phyloP scores from a whole-genome alignment of 345 rosid genomes.

The Melastoma malabathricum region DNA sequence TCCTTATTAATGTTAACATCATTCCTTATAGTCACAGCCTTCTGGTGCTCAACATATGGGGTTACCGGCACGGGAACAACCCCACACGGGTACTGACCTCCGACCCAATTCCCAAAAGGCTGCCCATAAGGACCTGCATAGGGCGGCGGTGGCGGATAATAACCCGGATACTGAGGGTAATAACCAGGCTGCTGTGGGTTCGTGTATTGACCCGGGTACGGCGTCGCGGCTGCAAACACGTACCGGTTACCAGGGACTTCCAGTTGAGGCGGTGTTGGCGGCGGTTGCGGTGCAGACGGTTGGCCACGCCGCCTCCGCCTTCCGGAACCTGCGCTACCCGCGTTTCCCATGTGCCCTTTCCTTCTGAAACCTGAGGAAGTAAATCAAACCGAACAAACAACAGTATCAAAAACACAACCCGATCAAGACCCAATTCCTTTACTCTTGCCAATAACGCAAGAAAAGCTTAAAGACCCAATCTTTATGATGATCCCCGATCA shows the following conservation, averaged over 20 bases:
- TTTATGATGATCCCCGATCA: too few species aligned
- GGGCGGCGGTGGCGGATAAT: slow-evolving; percentile 12
- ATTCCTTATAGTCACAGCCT: slow-evolving; percentile 35
- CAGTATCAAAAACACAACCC: background rate
- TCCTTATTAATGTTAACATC: slow-evolving; percentile 44
- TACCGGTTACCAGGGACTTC: slow-evolving; percentile 19
- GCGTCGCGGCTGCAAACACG: slow-evolving; percentile 27
- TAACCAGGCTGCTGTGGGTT: slow-evolving; percentile 19
- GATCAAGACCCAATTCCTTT: too few species aligned
- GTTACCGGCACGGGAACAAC: slow-evolving; percentile 11
- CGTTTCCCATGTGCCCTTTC: slow-evolving; percentile 17
- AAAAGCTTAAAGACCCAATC: too few species aligned
- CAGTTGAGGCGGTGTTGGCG: slow-evolving; percentile 9
- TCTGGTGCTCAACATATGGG: slow-evolving; percentile 34
- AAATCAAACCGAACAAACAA: background rate
- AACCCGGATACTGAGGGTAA: slow-evolving; percentile 12
- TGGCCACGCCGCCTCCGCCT: slow-evolving; percentile 15
- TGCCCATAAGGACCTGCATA: slow-evolving; percentile 11
- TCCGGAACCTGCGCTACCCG: slow-evolving; percentile 10
- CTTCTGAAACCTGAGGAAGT: background rate
- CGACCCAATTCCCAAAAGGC: slow-evolving; percentile 17
- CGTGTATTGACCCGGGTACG: slow-evolving; percentile 29
- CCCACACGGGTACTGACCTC: slow-evolving; percentile 16
- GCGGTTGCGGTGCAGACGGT: slow-evolving; percentile 8
- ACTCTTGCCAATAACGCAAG: too few species aligned